Evolutionary conservation across 2,329 filamentous ascomycete genomes (phyloP).

Genomic region (Sarocladiaceae sp.): DNA sequence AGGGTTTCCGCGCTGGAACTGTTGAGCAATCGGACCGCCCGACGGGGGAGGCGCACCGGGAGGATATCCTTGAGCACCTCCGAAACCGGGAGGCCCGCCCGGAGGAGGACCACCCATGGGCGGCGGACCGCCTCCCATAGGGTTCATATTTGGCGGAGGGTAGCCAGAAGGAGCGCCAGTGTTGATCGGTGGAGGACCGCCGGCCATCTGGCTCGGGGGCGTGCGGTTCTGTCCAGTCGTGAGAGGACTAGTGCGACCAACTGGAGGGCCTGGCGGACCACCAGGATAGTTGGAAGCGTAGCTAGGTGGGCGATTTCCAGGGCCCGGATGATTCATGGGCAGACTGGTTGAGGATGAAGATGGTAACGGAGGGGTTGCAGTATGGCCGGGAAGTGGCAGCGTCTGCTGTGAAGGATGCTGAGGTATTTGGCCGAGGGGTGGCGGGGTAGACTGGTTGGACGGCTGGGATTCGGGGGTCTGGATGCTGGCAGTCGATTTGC

Average conservation of each 20-base stretch:
- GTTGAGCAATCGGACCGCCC: constrained; percentile 32
- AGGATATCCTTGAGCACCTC: constrained; percentile 40
- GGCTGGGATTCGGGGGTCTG: constrained; percentile 35
- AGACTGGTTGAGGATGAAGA: constrained; percentile 40
- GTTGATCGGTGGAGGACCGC: constrained; percentile 62
- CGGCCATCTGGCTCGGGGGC: constrained; percentile 54
- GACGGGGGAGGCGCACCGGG: constrained; percentile 34
- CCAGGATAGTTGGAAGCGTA: constrained; percentile 49
- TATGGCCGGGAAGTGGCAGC: constrained; percentile 25
- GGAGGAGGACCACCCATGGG: constrained; percentile 29
- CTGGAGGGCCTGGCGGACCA: constrained; percentile 25
- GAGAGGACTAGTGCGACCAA: constrained; percentile 3
- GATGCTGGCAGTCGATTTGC: constrained; percentile 61
- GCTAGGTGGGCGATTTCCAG: constrained; percentile 57
- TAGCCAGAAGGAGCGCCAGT: constrained; percentile 56
- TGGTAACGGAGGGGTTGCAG: constrained; percentile 26
- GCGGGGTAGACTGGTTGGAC: constrained; percentile 6
- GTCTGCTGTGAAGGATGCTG: constrained; percentile 35
- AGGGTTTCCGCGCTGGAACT: constrained; percentile 37
- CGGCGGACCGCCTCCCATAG: constrained; percentile 35
- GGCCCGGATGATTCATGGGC: constrained; percentile 57
- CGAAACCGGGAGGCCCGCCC: constrained; percentile 30
- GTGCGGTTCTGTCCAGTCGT: constrained; percentile 42
- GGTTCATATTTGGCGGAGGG: constrained; percentile 44
- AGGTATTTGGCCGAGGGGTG: constrained; percentile 42